These are phyloP conservation scores for Aspergillus vadensis DNA, from an alignment of 2,329 filamentous ascomycete genomes.

Conservation along the genomic window DNA sequence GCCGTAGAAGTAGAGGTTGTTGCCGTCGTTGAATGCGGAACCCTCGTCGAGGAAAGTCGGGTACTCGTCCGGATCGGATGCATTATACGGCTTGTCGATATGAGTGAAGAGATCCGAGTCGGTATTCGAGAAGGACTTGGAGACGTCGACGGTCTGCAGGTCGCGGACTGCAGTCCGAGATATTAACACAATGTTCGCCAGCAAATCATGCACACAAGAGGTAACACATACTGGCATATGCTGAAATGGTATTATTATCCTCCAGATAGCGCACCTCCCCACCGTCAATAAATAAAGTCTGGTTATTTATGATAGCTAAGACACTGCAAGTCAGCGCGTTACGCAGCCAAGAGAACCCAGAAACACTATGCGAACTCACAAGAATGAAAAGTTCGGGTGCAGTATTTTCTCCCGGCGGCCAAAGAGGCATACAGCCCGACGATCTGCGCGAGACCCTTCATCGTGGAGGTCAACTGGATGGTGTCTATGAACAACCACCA, in stretches of 20 bases:
- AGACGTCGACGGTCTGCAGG: conserved; percentile 9
- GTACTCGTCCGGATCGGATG: conserved; percentile 5
- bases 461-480: neutral
- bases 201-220: neutral
- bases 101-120: conserved; percentile 5
- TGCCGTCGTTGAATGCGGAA: conserved; percentile 3
- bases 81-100: conserved; percentile 10
- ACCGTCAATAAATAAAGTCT: conserved; percentile 12
- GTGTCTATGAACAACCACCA: neutral
- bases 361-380: neutral
- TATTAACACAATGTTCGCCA: neutral
- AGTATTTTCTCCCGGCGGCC: neutral
- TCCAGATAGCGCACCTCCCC: conserved; percentile 4
- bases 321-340: neutral
- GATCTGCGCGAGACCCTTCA: neutral
- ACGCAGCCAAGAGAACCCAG: neutral
- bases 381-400: conserved; percentile 5
- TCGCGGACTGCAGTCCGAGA: neutral
- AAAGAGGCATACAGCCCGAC: neutral
- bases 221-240: neutral
- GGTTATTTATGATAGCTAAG: conserved; percentile 9
- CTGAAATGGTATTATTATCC: conserved; percentile 1
- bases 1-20: conserved; percentile 13
- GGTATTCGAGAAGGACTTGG: conserved; percentile 10
- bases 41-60: conserved; percentile 9